A percentile compares a stretch with the other conserved stretches of the same genome.
These are phyloP conservation scores for Tricladium varicosporioides DNA, from an alignment of 2,329 filamentous ascomycete species.

Conservation along the genomic window DNA sequence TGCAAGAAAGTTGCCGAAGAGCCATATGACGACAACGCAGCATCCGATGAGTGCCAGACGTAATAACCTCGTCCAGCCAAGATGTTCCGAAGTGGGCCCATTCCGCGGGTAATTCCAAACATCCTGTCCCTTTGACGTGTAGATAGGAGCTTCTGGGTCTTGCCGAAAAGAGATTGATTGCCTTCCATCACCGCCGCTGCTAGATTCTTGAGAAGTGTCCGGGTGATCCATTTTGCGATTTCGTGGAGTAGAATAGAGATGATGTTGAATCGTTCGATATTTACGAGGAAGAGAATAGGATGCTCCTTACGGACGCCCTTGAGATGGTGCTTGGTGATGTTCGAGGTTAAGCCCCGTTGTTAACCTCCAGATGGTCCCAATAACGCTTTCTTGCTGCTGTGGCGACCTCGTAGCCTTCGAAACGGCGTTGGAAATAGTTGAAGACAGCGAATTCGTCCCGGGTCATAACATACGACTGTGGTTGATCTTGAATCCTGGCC, in stretches of 20 bases:
- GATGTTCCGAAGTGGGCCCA: background rate
- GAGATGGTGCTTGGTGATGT: background rate
- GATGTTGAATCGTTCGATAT: too few species aligned
- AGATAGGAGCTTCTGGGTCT: too few species aligned
- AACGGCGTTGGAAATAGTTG: slow-evolving; percentile 77
- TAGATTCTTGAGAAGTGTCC: too few species aligned
- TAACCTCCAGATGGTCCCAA: slow-evolving; percentile 44
- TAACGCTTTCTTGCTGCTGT: slow-evolving; percentile 49
- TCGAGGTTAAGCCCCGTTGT: slow-evolving; percentile 14
- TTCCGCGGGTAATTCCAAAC: background rate
- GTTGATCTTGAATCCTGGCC: slow-evolving; percentile 62
- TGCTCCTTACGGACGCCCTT: background rate
- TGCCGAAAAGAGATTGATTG: too few species aligned
- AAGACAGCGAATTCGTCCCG: slow-evolving; percentile 80
- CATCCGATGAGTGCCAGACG: background rate
- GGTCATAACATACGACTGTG: slow-evolving; percentile 69
- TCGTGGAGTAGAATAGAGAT: too few species aligned
- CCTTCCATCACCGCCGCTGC: too few species aligned
- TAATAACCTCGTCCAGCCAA: background rate
- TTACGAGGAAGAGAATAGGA: too few species aligned
- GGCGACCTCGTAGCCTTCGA: slow-evolving; percentile 50
- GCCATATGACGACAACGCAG: slow-evolving; percentile 4
- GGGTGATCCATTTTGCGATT: too few species aligned
- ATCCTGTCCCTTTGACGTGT: too few species aligned
- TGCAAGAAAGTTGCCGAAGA: slow-evolving; percentile 9